These are phyloP conservation scores for Bisporella sp. DNA, from an alignment of 2,329 filamentous ascomycete species.

Conservation along the genomic window DNA sequence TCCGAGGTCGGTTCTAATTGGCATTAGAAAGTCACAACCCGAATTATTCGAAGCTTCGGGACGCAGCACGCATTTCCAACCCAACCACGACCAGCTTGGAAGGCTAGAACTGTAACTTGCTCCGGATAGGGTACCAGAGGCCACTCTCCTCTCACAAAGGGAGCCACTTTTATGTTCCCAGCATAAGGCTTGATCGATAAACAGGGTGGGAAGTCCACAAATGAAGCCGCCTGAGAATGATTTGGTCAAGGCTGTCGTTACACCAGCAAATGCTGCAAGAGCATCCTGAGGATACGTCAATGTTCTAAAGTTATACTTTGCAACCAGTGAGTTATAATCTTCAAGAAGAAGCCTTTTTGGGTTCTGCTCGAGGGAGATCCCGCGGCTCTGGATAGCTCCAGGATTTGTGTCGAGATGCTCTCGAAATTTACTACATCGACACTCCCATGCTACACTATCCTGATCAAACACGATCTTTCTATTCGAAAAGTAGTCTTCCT, in stretches of 20 bases:
- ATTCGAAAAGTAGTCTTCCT: constrained; percentile 8
- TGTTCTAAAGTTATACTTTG: constrained; percentile 1
- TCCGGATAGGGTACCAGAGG: background rate
- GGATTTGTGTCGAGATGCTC: constrained; percentile 3
- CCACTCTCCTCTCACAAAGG: background rate
- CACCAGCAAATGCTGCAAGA: constrained; percentile 8
- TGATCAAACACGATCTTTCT: constrained; percentile 3
- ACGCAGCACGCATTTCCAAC: constrained; percentile 17
- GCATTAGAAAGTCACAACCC: too few species aligned
- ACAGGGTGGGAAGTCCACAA: constrained; percentile 12
- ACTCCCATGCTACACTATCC: constrained; percentile 6
- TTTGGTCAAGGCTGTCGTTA: constrained; percentile 6
- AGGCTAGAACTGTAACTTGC: background rate
- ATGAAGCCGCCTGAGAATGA: constrained; percentile 15
- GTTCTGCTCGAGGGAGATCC: too few species aligned
- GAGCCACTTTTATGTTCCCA: constrained; percentile 4
- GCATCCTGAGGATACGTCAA: constrained; percentile 14
- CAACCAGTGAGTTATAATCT: background rate
- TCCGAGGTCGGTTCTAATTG: too few species aligned
- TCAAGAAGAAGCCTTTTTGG: too few species aligned
- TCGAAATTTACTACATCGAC: background rate
- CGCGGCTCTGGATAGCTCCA: background rate
- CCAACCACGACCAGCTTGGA: constrained; percentile 7
- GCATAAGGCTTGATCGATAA: constrained; percentile 11
- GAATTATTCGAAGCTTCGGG: background rate